These are phyloP conservation scores for Galeopsis tetrahit DNA, from an alignment of 257 asterid genomes.

Conservation along the genomic window DNA sequence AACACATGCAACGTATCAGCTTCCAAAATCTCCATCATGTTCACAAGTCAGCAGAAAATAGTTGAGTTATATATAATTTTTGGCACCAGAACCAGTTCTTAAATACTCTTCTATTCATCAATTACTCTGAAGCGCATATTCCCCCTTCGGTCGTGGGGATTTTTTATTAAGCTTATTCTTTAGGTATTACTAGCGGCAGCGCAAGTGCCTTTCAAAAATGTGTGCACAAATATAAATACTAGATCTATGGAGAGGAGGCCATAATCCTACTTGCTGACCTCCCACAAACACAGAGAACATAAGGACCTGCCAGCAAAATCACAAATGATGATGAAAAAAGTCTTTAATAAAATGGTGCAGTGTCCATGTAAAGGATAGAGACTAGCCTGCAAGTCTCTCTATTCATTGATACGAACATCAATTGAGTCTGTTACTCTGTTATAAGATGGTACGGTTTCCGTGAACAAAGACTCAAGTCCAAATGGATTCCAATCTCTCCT, in stretches of 20 bases:
- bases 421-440: background rate
- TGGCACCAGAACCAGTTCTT: constrained; percentile 19
- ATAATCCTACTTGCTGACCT: background rate
- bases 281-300: background rate
- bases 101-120: background rate
- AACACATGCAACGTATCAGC: constrained; percentile 29
- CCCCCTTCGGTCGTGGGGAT: background rate
- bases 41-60: constrained; percentile 11
- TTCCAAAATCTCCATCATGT: constrained; percentile 18
- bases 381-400: background rate
- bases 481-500: too few relatives aligned
- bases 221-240: background rate
- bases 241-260: background rate
- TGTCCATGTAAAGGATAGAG: background rate
- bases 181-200: background rate
- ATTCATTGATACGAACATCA: background rate
- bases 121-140: background rate
- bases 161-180: background rate
- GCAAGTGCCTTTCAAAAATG: constrained; percentile 8
- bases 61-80: background rate
- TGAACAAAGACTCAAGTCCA: too few relatives aligned
- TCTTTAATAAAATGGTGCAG: background rate
- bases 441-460: too few relatives aligned
- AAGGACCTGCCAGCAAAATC: background rate
- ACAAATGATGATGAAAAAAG: background rate